phyloP scores from a whole-genome alignment of 2,329 filamentous ascomycete species.

The Claviceps spartinae region DNA sequence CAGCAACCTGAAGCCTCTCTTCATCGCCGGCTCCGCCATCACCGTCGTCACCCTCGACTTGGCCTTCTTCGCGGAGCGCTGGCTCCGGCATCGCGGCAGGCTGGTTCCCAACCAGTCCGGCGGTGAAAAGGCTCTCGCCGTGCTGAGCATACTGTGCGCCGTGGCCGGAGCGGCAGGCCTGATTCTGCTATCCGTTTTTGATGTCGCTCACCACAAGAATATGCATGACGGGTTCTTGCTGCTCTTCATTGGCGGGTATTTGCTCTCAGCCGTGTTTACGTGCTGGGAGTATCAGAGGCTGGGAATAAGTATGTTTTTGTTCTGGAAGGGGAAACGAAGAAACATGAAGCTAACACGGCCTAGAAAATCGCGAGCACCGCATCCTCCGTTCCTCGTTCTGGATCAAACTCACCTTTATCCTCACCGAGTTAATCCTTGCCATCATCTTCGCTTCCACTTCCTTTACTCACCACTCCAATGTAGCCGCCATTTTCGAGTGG shows the following conservation, averaged over 20 bases:
- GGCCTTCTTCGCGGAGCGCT: slow-evolving; percentile 69
- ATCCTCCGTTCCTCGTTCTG: slow-evolving; percentile 70
- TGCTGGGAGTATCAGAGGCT: slow-evolving; percentile 84
- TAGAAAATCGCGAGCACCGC: slow-evolving; percentile 59
- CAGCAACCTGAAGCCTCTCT: slow-evolving; percentile 55
- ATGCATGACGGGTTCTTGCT: slow-evolving; percentile 66
- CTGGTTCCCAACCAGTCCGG: slow-evolving; percentile 57
- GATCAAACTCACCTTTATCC: slow-evolving; percentile 74
- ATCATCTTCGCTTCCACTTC: slow-evolving; percentile 55
- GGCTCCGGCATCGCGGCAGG: slow-evolving; percentile 68
- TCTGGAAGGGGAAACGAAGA: background rate
- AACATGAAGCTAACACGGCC: background rate
- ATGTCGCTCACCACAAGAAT: slow-evolving; percentile 53
- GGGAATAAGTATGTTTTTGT: slow-evolving; percentile 45
- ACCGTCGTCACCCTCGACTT: slow-evolving; percentile 72
- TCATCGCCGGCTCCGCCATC: slow-evolving; percentile 56
- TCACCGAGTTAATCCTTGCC: slow-evolving; percentile 62
- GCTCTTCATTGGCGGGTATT: slow-evolving; percentile 76
- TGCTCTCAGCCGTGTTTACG: slow-evolving; percentile 74
- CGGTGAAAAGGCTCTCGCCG: slow-evolving; percentile 49
- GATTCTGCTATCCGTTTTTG: slow-evolving; percentile 74
- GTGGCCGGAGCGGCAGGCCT: slow-evolving; percentile 65
- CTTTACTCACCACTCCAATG: slow-evolving; percentile 38
- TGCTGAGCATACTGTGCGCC: slow-evolving; percentile 52
- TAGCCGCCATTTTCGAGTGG: slow-evolving; percentile 68